Base-by-base conservation (phyloP, 805 yeast species). In the Candida qinlingensis region DNA sequence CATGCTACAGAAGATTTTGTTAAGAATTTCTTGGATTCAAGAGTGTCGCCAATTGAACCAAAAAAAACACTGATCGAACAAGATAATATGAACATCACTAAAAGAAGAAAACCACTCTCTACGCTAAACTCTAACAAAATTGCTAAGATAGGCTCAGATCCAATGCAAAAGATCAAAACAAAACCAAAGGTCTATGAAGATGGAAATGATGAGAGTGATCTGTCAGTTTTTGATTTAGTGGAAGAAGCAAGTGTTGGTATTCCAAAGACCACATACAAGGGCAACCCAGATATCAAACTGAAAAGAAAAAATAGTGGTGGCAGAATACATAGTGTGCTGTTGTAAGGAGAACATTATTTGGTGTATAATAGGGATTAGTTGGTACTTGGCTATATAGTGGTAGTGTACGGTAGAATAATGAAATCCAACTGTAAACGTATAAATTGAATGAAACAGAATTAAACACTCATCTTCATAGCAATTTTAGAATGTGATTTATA, bases 381-480 rank as follows among this genome's bases (percentile, higher is more conserved):
- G 34, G 8, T 8, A 31, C 11, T 8, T 8, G 11, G 11, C 11
- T 31, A 8, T 31, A 8, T 11, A 8, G 11, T 11, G 34, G 34
- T 31, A 31, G 34, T 31, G 34, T 11, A 11, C 11, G 34, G 12
- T 33, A 36, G 12, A 7, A 13, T 13, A 19, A 5, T n/a, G 10
- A 7, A 19, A 19, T 19, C 19, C 19, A 19, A 19, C 19, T 19
- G 19, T 19, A 33, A 37, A 37, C 37, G 7, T 25, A 31, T 27
- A 27, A 28, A 26, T 33, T 35, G 3, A 7, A 36, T 19, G 19
- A 19, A 19, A 19, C 19, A 19, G 19, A 19, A 8, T 66, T 73
- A 94, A 30, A 94, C 99, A 64, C 97, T 90, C 99, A 94, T 94
- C 58, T 87, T 85, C 99, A 94, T 94, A 56, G 85, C 87, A 57